Evolutionary conservation across 805 yeast species (phyloP), one percentile per base, ranked within the genome.

Genomic region (Ogataea glucozyma): DNA sequence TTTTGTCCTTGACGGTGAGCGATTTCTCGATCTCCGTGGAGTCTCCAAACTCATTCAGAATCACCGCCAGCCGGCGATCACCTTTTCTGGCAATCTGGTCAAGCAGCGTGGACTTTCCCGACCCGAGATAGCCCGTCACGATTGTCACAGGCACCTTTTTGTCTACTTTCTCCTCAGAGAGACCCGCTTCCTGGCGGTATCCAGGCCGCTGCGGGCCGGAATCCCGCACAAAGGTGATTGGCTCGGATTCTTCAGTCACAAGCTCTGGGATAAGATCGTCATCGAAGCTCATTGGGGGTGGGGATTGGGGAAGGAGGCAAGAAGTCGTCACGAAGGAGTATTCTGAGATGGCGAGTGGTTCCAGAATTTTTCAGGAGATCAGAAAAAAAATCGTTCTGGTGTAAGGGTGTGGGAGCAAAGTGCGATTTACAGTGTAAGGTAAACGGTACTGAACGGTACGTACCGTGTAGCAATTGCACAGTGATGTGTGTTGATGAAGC

Each of bases 71-170:
- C 56, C 83, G 78, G 62, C 80, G 78, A 42, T 76, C 79, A n/a
- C 88, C 79, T 40, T 75, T 77, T 43, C 74, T 66, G 1, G 96
- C 88, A 13, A 93, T 78, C 44, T 75, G 72, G 40, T 87, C 88
- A 20, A 93, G 70, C 35, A 93, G 65, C 0, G 98, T 91, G 0
- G 93, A 84, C 58, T 93, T 93, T 1, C 99, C 99, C 10, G 96
- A 84, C 1, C 99, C 99, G 29, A 93, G 66, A 59, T 90, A 93
- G 2, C 99, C 99, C 0, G 99, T 91, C 27, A 93, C 81, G 12
- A 93, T 88, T 0, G 97, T 88, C 13, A 93, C 80, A 1, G 99
- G 99, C 4, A 90, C 90, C 59, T 79, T 82, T 20, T 61, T 58
- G 3, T 46, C 50, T 1, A 48, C 52, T 3, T 35, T 49, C 8